Evolutionary conservation across 768 basidiomycete species (phyloP).

Genomic region (Astraeus odoratus): DNA sequence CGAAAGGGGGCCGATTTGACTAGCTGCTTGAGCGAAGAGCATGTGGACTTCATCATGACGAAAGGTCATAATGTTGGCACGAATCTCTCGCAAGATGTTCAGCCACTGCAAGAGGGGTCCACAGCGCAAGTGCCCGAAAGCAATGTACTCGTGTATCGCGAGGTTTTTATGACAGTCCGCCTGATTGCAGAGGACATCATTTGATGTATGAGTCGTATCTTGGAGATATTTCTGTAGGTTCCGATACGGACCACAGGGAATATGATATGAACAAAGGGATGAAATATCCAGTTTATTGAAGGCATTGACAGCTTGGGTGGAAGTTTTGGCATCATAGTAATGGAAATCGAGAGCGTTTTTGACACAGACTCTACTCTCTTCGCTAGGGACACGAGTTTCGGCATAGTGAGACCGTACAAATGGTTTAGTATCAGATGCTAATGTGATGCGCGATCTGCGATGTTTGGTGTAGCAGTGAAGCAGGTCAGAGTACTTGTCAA

Average conservation of each 20-base stretch:
- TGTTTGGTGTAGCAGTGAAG: not conserved
- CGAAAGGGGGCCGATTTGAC: constrained; percentile 29
- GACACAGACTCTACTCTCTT: constrained; percentile 13
- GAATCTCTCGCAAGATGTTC: constrained; percentile 38
- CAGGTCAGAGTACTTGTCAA: constrained; percentile 2
- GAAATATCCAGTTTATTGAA: constrained; percentile 12
- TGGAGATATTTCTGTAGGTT: constrained; percentile 31
- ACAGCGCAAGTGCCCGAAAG: constrained; percentile 36
- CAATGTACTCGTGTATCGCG: constrained; percentile 34
- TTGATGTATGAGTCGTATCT: constrained; percentile 32
- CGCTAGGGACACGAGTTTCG: constrained; percentile 11
- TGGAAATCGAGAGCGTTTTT: constrained; percentile 25
- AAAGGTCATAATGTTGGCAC: constrained; percentile 29
- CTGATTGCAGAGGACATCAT: constrained; percentile 37
- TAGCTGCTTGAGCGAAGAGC: constrained; percentile 34
- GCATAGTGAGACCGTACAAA: constrained; percentile 28
- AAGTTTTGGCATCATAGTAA: constrained; percentile 18
- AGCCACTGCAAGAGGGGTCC: constrained; percentile 39
- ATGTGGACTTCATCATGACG: constrained; percentile 30
- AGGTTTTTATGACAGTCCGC: constrained; percentile 30
- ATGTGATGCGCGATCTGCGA: constrained; percentile 22
- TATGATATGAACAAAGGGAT: constrained; percentile 22
- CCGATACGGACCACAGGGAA: constrained; percentile 28
- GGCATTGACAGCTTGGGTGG: constrained; percentile 9
- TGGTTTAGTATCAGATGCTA: constrained; percentile 32